Percentiles rank a stretch among this genome's conserved stretches.
These are phyloP conservation scores for Megacollybia marginata DNA, from an alignment of 768 basidiomycete species.

Conservation along the genomic window DNA sequence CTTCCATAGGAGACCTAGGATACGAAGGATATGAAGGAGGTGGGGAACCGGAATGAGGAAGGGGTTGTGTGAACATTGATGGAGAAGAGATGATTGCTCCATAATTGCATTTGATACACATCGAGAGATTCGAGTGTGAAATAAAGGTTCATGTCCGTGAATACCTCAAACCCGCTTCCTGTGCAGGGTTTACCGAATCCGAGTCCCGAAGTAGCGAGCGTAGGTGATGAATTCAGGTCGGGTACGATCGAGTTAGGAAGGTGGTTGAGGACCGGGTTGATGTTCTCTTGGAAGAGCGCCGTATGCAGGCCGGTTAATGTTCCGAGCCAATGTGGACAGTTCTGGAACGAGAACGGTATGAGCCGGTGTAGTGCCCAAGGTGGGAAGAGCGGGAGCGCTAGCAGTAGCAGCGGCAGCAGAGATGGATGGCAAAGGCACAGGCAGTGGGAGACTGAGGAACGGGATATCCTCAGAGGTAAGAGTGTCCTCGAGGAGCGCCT, in stretches of 20 bases:
- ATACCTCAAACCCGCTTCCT: too few species aligned
- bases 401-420: slow-evolving; percentile 12
- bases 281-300: slow-evolving; percentile 58
- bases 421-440: slow-evolving; percentile 32
- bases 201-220: slow-evolving; percentile 8
- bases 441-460: too few species aligned
- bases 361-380: slow-evolving; percentile 41
- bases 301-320: slow-evolving; percentile 8
- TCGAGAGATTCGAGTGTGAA: slow-evolving; percentile 83
- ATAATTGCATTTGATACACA: too few species aligned
- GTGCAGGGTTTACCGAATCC: slow-evolving; percentile 6
- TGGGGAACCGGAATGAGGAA: too few species aligned
- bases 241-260: too few species aligned
- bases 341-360: slow-evolving; percentile 55
- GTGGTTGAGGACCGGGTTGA: slow-evolving; percentile 73
- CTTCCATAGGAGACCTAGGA: too few species aligned
- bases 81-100: too few species aligned
- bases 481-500: too few species aligned
- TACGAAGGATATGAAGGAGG: too few species aligned
- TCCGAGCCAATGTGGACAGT: not conserved
- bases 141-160: slow-evolving; percentile 70
- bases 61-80: too few species aligned
- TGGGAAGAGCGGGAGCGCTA: slow-evolving; percentile 3
- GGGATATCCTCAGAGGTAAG: slow-evolving; percentile 17
- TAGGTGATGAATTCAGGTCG: too few species aligned